Evolutionary conservation across 192 early-diverging fungal genomes (phyloP).

Genomic region (Coemansia sp.): DNA sequence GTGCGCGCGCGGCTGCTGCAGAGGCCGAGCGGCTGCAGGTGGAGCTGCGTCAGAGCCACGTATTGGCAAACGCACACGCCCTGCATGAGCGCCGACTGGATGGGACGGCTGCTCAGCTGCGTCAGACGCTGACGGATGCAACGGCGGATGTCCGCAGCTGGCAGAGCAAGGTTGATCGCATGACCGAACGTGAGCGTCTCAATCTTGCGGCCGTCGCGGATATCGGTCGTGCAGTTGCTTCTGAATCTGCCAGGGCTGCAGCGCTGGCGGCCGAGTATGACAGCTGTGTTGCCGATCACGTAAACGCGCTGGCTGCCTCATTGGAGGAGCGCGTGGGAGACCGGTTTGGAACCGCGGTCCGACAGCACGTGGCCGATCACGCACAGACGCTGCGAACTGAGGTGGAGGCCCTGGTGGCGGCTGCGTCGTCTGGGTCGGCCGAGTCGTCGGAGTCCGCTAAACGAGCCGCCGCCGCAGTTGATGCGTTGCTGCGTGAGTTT

Average conservation of each 20-base stretch:
- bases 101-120: slow-evolving; percentile 26
- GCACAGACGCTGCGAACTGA: slow-evolving; percentile 16
- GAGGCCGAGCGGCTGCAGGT: slow-evolving; percentile 30
- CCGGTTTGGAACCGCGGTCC: slow-evolving; percentile 20
- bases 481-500: background rate
- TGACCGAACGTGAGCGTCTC: slow-evolving; percentile 24
- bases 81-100: slow-evolving; percentile 52
- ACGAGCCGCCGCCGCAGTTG: background rate
- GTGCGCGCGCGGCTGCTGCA: slow-evolving; percentile 27
- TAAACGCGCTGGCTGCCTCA: slow-evolving; percentile 16
- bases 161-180: slow-evolving; percentile 20
- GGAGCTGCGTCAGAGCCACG: slow-evolving; percentile 28
- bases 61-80: slow-evolving; percentile 56
- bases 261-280: background rate
- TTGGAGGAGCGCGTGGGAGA: slow-evolving; percentile 34
- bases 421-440: background rate
- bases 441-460: background rate
- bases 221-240: slow-evolving; percentile 8
- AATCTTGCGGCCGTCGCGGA: slow-evolving; percentile 15
- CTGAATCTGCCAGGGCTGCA: background rate
- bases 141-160: slow-evolving; percentile 7
- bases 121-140: slow-evolving; percentile 13
- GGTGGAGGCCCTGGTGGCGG: background rate
- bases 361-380: background rate
- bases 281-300: slow-evolving; percentile 6